Evolutionary conservation across 2,329 filamentous ascomycete species (phyloP).

Genomic region (Biscogniauxia mediterranea): DNA sequence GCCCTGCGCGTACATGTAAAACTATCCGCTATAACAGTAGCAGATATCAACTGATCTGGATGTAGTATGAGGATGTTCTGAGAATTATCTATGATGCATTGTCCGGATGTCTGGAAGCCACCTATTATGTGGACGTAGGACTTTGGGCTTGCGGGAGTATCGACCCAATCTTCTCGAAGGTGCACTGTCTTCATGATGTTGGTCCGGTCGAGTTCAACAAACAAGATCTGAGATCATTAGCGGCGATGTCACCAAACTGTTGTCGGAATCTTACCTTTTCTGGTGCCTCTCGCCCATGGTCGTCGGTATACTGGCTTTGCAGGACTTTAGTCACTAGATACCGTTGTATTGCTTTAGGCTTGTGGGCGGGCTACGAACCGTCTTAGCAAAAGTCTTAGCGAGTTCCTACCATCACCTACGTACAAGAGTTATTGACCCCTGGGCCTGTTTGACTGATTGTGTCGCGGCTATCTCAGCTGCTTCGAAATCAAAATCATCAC

Average conservation of each 20-base stretch:
- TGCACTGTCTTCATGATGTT: slow-evolving; percentile 66
- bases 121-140: slow-evolving; percentile 87
- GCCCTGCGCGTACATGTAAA: slow-evolving; percentile 88
- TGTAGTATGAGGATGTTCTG: slow-evolving; percentile 87
- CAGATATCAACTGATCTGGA: slow-evolving; percentile 91
- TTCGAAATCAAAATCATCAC: slow-evolving; percentile 71
- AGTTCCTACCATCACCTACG: slow-evolving; percentile 40
- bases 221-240: slow-evolving; percentile 59
- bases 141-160: slow-evolving; percentile 71
- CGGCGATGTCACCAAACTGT: slow-evolving; percentile 1
- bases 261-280: slow-evolving; percentile 64
- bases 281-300: slow-evolving; percentile 54
- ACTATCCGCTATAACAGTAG: slow-evolving; percentile 94
- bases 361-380: slow-evolving; percentile 62
- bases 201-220: slow-evolving; percentile 76
- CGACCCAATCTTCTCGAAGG: slow-evolving; percentile 82
- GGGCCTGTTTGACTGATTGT: slow-evolving; percentile 50
- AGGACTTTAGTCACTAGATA: slow-evolving; percentile 77
- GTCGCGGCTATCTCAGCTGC: slow-evolving; percentile 71
- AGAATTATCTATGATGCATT: slow-evolving; percentile 79
- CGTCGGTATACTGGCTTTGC: slow-evolving; percentile 65
- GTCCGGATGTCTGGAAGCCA: slow-evolving; percentile 64
- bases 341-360: slow-evolving; percentile 76
- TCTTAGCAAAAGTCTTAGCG: slow-evolving; percentile 56
- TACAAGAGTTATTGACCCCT: slow-evolving; percentile 47